Conservation (phyloP, 768 basidiomycete species). For the Lenzites betulinus region DNA sequence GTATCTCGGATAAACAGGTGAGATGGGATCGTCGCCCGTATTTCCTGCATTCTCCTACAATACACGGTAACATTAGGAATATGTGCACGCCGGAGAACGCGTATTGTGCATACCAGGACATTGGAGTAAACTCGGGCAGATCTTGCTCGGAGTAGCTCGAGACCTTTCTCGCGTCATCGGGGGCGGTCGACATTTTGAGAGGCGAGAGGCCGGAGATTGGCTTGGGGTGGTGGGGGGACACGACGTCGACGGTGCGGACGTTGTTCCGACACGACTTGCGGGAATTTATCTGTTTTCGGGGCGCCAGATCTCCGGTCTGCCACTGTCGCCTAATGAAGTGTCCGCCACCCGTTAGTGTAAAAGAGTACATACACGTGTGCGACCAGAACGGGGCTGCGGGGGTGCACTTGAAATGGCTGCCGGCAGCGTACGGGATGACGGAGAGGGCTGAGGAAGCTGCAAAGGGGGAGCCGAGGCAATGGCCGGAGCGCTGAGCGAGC, state of each 20-base stretch:
- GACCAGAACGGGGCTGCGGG: background rate
- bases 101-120: constrained; percentile 25
- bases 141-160: constrained; percentile 12
- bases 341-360: constrained; percentile 1
- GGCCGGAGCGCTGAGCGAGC: background rate
- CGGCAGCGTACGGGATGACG: background rate
- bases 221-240: background rate
- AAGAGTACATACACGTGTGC: constrained; percentile 17
- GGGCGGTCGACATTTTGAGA: background rate
- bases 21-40: constrained; percentile 55
- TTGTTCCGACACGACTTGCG: background rate
- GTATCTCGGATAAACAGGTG: constrained; percentile 55
- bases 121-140: constrained; percentile 29
- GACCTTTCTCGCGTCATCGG: background rate
- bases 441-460: background rate
- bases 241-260: background rate
- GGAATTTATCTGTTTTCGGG: constrained; percentile 17
- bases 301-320: constrained; percentile 20
- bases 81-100: background rate
- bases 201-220: background rate
- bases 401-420: background rate
- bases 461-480: background rate
- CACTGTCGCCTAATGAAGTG: constrained; percentile 15
- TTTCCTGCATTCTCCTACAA: constrained; percentile 45
- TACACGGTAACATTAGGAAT: background rate